A percentile compares a stretch with the other conserved stretches of the same genome.
Evolutionary conservation across 192 early-diverging fungal species (phyloP).

Genomic region (Coemansia sp.): DNA sequence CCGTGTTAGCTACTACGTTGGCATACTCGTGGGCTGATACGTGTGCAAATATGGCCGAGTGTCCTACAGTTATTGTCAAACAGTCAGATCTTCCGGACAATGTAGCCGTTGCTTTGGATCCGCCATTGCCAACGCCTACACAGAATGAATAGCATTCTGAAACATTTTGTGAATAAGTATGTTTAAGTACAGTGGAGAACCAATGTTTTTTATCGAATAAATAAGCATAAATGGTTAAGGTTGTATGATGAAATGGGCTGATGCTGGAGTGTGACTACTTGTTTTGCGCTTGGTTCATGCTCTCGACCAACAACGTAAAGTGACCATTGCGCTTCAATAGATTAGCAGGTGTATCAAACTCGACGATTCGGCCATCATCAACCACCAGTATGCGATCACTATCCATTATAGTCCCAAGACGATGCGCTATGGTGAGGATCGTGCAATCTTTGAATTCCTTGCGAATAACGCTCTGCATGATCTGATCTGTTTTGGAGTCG

Average conservation of each 20-base stretch:
- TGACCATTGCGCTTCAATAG: slow-evolving; percentile 8
- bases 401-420: slow-evolving; percentile 63
- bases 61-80: slow-evolving; percentile 40
- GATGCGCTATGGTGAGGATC: slow-evolving; percentile 68
- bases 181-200: too few relatives aligned
- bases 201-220: too few relatives aligned
- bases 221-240: too few relatives aligned
- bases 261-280: too few relatives aligned
- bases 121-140: slow-evolving; percentile 15
- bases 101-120: slow-evolving; percentile 38
- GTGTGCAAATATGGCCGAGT: slow-evolving; percentile 19
- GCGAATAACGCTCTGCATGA: slow-evolving; percentile 65
- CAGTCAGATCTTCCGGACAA: slow-evolving; percentile 31
- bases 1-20: slow-evolving; percentile 4
- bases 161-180: neutral
- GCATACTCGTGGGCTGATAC: slow-evolving; percentile 39
- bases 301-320: slow-evolving; percentile 12
- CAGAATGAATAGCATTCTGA: neutral
- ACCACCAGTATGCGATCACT: slow-evolving; percentile 63
- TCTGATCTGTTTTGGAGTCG: slow-evolving; percentile 54
- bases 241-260: too few relatives aligned
- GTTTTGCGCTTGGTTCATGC: neutral
- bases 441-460: slow-evolving; percentile 27
- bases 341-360: slow-evolving; percentile 24
- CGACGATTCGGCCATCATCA: slow-evolving; percentile 29